Evolutionary conservation across 2,329 filamentous ascomycete genomes (phyloP).

Genomic region (Aspergillus proliferans): DNA sequence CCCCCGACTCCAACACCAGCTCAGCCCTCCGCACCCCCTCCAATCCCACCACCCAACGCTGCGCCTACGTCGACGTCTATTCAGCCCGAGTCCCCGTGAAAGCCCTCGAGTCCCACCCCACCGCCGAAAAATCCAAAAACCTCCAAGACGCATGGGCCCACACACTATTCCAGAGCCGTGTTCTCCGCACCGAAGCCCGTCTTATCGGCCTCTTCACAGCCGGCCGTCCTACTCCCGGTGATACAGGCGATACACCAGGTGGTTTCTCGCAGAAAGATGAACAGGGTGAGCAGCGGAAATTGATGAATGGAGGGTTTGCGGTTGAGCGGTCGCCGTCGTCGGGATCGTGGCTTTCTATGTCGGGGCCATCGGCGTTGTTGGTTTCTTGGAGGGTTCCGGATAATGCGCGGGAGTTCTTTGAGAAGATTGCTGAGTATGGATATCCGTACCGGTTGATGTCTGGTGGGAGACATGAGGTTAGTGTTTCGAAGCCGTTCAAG

Average conservation of each 20-base stretch:
- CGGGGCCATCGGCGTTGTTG: conserved; percentile 10
- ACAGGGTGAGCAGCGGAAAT: conserved; percentile 1
- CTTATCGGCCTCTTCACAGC: conserved; percentile 11
- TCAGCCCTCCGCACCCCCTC: conserved; percentile 10
- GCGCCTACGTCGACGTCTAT: conserved; percentile 21
- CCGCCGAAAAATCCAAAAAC: neutral
- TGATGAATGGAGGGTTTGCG: conserved; percentile 15
- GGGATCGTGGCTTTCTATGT: neutral
- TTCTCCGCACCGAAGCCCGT: conserved; percentile 14
- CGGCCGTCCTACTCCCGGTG: conserved; percentile 10
- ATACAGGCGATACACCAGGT: conserved; percentile 8
- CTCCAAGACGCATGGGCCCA: conserved; percentile 21
- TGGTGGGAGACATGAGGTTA: conserved; percentile 20
- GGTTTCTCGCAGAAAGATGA: conserved; percentile 8
- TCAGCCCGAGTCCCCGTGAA: conserved; percentile 14
- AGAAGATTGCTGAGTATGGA: conserved; percentile 20
- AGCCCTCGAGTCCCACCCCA: conserved; percentile 7
- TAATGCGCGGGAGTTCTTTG: conserved; percentile 18
- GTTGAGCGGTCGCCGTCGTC: conserved; percentile 11
- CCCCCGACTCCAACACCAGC: conserved; percentile 13
- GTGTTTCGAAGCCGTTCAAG: conserved; percentile 18
- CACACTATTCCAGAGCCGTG: conserved; percentile 9
- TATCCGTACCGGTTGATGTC: conserved; percentile 25
- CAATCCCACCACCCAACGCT: conserved; percentile 12
- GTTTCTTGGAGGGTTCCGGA: conserved; percentile 15